Evolutionary conservation across 345 rosid species (phyloP), one percentile per base, ranked within the genome.

Genomic region (Clarkia xantiana): DNA sequence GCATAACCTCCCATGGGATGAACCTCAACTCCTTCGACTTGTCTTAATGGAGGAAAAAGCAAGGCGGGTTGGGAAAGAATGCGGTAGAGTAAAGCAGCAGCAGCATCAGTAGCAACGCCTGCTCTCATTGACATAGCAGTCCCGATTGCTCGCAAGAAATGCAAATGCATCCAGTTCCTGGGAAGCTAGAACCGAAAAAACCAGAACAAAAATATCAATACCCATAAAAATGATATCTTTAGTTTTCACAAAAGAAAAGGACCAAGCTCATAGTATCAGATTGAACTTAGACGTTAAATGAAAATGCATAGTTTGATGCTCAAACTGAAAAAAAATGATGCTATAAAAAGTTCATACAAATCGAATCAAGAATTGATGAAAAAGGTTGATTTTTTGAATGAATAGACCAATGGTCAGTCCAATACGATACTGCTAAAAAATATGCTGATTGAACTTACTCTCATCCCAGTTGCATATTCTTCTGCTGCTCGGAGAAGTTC

Each of bases 101-200:
- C 97, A 61, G 95, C 95, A 70, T 90, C 97, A 58, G 97, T 94
- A 57, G 97, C 97, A 58, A 90, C 80, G 47, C 95, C 95, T 18
- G 77, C 90, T 70, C 97, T 79, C 97, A 90, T 90, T 57, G 97
- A 90, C 95, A 90, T 90, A 18, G 95, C 97, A 43, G 78, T 79
- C 56, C 97, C 97, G 47, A 90, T 90, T 42, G 97, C 97, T 46
- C 97, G 91, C 78, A 90, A 72, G 76, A 90, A 90, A 65, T 90
- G 97, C 76, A 90, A 70, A 71, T 90, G 97, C 94, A 90, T 77
- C 97, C 97, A 90, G 68, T 90, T 90, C 66, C 86, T 76, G 17
- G 97, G 97, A 62, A 90, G 84, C 97, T 90, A 61, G 65, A 79
- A n/a, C n/a, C 51, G 8, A 29, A 29, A 54, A 71, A 51, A 23